Base-by-base conservation (phyloP, 371 early-diverging fungal genomes). In the Coemansia sp. region DNA sequence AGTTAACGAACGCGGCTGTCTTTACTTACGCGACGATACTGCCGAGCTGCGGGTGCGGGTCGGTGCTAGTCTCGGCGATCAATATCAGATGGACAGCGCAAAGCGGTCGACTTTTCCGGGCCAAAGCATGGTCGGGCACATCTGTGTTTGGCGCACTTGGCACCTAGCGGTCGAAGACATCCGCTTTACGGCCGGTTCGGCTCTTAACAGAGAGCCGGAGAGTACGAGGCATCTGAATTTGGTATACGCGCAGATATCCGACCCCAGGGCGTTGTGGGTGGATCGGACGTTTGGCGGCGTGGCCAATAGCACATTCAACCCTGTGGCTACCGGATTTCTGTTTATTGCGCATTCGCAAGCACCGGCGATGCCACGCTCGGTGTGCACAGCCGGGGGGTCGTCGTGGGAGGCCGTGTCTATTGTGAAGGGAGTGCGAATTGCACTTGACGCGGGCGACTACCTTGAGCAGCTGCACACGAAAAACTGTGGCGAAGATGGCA, bases 201-300 rank as follows among this genome's bases (percentile, higher is more conserved):
- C 38, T 5, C 35, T 30, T 26, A 33, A 14, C 14, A 26, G 85
- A 45, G 89, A 90, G 70, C 60, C 72, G 14, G 80, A 85, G 66
- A 82, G 10, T 9, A 14, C 49, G 33, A 30, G 45, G 0, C 39
- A 34, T 9, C 61, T 72, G 30, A 48, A 52, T 5, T 55, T 58
- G 16, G 52, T 61, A 0, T 65, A 72, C 41, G 65, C 55, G 5
- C 52, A 49, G 26, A 52, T 57, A 5, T 57, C 65, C 3, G 41
- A 14, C 8, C 70, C 72, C 4, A 36, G 26, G 5, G 14, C 58
- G 5, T 0, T 72, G 7, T 8, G 50, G 5, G 57, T 40, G 1
- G 72, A 72, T 12, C 20, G 14, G 2, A 43, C 49, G 11, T 72
- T 72, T 69, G 72, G 69, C 40, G 54, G 57, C 1, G 43, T 42